These are phyloP conservation scores for Cyathus striatus DNA, from an alignment of 768 basidiomycete species.

Conservation along the genomic window DNA sequence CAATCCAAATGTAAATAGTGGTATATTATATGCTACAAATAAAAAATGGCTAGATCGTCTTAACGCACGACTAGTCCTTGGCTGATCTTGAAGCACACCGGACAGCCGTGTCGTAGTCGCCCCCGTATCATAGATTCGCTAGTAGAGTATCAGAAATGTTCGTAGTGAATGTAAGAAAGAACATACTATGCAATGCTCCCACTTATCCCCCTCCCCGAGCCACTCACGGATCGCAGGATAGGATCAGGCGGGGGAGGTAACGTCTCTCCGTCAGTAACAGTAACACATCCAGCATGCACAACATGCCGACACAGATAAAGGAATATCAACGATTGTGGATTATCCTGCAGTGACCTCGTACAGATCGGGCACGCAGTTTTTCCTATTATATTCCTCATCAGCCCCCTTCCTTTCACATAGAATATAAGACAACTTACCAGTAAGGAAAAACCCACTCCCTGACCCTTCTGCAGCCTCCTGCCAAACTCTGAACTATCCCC, in stretches of 20 bases:
- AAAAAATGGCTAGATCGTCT: no score
- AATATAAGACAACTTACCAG: no score
- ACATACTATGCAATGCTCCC: constrained; percentile 78
- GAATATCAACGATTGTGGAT: constrained; percentile 55
- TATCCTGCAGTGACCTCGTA: constrained; percentile 47
- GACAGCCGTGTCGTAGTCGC: constrained; percentile 65
- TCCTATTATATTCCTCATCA: constrained; percentile 46
- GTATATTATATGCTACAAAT: no score
- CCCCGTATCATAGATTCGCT: constrained; percentile 72
- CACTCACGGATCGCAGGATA: constrained; percentile 38
- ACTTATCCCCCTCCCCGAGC: constrained; percentile 42
- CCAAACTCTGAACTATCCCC: constrained; percentile 78
- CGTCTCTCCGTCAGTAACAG: constrained; percentile 58
- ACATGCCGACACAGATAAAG: constrained; percentile 87
- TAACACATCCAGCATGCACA: constrained; percentile 76
- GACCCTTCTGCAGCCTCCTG: constrained; percentile 61
- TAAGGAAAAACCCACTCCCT: constrained; percentile 74
- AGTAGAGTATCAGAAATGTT: constrained; percentile 1
- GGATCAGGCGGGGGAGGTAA: constrained; percentile 61
- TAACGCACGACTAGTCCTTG: no score
- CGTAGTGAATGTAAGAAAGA: background rate
- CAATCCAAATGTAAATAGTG: no score
- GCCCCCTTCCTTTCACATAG: no score
- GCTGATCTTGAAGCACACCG: constrained; percentile 64
- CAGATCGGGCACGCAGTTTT: constrained; percentile 68